These are phyloP conservation scores for Yarrowia yakushimensis DNA, from an alignment of 805 yeast genomes.

Conservation along the genomic window DNA sequence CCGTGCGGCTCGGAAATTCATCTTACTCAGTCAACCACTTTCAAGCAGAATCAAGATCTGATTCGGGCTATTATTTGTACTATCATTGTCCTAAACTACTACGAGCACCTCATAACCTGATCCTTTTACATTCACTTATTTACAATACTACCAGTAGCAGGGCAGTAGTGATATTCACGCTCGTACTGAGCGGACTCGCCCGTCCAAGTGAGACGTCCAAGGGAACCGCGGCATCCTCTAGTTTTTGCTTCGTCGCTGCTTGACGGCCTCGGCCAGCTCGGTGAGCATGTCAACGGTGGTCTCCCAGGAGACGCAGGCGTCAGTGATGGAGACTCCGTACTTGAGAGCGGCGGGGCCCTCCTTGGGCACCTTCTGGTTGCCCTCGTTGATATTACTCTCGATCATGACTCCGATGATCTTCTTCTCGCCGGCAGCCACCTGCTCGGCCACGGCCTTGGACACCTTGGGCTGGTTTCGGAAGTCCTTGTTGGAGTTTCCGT, in stretches of 20 bases:
- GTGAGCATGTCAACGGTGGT: constrained; percentile 77
- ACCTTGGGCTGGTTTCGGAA: constrained; percentile 94
- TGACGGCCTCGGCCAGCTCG: constrained; percentile 78
- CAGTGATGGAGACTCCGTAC: constrained; percentile 96
- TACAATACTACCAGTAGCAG: not conserved
- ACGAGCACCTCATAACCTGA: too few species aligned
- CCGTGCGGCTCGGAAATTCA: too few species aligned
- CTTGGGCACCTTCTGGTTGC: constrained; percentile 78
- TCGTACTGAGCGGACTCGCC: constrained; percentile 11
- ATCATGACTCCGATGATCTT: constrained; percentile 90
- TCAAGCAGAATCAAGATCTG: too few species aligned
- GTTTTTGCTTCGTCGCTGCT: constrained; percentile 51
- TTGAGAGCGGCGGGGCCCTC: constrained; percentile 60
- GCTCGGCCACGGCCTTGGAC: constrained; percentile 75
- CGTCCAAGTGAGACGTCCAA: not conserved
- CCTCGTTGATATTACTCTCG: constrained; percentile 87
- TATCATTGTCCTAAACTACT: too few species aligned
- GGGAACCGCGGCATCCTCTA: not conserved
- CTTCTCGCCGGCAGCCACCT: constrained; percentile 75
- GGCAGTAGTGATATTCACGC: not conserved
- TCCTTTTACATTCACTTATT: not conserved
- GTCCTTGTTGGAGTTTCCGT: constrained; percentile 94
- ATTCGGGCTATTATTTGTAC: too few species aligned
- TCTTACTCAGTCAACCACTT: too few species aligned
- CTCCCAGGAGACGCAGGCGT: constrained; percentile 93